Evolutionary conservation across 805 yeast genomes (phyloP), one percentile per base, ranked within the genome.

Genomic region (Saccharomycopsis sp.): DNA sequence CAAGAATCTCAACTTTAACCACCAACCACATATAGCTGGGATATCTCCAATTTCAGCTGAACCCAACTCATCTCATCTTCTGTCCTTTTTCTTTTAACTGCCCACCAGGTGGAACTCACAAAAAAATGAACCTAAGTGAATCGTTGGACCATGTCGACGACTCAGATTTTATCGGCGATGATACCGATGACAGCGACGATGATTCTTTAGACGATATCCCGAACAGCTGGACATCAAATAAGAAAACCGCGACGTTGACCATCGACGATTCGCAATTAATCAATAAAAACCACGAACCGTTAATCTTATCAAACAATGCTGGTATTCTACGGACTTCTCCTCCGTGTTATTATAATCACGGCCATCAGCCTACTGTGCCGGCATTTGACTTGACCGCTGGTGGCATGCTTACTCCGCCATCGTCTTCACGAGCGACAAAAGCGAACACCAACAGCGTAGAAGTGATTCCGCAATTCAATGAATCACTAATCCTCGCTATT

Each of bases 121-220:
- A 31, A 6, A n/a, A n/a, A 4, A 4, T 19, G 5, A 34, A 4
- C 5, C 17, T 34, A 24, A 34, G 38, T 24, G 20, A 34, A 19
- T 21, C 17, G 4, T 34, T 16, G 16, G 22, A 39, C 42, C 34
- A 31, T 5, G 35, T 14, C 16, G 35, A 39, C 35, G 42, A 39
- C 22, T 39, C 42, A 5, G 42, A 39, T n/a, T 39, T 20, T n/a
- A 39, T 39, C 29, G 42, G 26, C 17, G 42, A 39, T n/a, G 42
- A 39, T 34, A 6, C 42, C 17, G 42, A 39, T 20, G 42, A 39
- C 42, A 27, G 35, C 33, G 42, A 34, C n/a, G n/a, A 31, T n/a
- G 35, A 26, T 34, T 39, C 42, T 20, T 5, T 27, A 29, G 35
- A 27, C 35, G 23, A 39, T 29, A 26, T 26, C 29, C 19, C 11